These are phyloP conservation scores for Phycomyces blakesleeanus DNA, from an alignment of 192 early-diverging fungal species.

Conservation along the genomic window DNA sequence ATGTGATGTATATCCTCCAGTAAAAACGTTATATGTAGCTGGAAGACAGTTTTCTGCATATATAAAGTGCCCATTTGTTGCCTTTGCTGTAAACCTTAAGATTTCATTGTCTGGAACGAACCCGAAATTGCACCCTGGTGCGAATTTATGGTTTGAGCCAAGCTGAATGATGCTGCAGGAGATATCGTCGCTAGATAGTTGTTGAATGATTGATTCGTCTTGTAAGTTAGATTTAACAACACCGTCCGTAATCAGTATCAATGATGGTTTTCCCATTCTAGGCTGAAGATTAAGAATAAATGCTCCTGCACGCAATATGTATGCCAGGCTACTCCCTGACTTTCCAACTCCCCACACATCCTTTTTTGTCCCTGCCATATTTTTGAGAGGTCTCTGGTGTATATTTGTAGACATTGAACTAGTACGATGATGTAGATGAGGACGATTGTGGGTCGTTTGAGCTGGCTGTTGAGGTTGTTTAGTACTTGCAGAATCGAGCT, in stretches of 20 bases:
- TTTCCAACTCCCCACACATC: slow-evolving; percentile 57
- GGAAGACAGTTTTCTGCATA: slow-evolving; percentile 64
- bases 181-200: slow-evolving; percentile 59
- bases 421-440: background rate
- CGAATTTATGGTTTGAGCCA: slow-evolving; percentile 58
- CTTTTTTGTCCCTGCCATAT: slow-evolving; percentile 14
- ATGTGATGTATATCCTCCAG: background rate
- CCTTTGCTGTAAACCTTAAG: slow-evolving; percentile 61
- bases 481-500: background rate
- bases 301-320: slow-evolving; percentile 53
- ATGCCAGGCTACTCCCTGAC: slow-evolving; percentile 52
- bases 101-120: slow-evolving; percentile 75
- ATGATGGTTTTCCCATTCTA: slow-evolving; percentile 37
- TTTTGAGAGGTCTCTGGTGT: slow-evolving; percentile 1
- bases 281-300: slow-evolving; percentile 47
- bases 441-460: background rate
- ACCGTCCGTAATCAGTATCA: slow-evolving; percentile 71
- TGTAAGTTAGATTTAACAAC: slow-evolving; percentile 69
- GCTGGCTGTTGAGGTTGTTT: background rate
- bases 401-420: background rate
- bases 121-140: slow-evolving; percentile 70
- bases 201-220: slow-evolving; percentile 54
- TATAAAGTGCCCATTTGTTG: slow-evolving; percentile 65
- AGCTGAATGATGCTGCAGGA: slow-evolving; percentile 70
- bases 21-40: background rate